These are phyloP conservation scores for Pascua sp. DNA, from an alignment of 1,284 basidiomycete species.

Conservation along the genomic window DNA sequence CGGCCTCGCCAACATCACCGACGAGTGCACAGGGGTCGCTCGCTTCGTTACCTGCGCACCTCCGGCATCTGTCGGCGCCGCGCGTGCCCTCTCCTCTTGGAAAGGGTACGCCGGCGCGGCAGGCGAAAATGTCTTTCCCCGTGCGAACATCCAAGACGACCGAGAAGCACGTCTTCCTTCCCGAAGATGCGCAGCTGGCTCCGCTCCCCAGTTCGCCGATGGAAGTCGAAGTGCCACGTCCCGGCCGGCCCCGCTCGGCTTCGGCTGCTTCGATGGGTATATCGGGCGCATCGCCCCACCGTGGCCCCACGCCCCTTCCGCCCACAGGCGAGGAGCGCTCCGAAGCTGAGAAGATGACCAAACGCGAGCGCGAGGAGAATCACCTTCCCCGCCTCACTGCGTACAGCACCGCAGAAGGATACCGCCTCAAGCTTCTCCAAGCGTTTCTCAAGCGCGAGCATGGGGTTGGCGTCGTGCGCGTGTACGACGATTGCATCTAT, in stretches of 20 bases:
- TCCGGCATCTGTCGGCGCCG: conserved; percentile 43
- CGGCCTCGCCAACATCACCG: conserved; percentile 17
- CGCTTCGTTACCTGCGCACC: conserved; percentile 43
- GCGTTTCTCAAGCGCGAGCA: conserved; percentile 89
- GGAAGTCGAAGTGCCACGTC: conserved; percentile 22
- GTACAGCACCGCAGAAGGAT: conserved; percentile 78
- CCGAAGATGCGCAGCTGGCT: conserved; percentile 84
- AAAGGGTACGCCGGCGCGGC: conserved; percentile 43
- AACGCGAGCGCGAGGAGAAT: conserved; percentile 67
- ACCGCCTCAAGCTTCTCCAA: conserved; percentile 70
- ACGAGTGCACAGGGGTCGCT: conserved; percentile 16
- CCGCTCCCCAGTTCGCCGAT: conserved; percentile 56
- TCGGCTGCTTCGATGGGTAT: neutral
- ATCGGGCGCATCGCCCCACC: neutral
- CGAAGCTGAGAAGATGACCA: conserved; percentile 56
- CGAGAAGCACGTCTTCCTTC: conserved; percentile 85
- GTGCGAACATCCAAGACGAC: conserved; percentile 84
- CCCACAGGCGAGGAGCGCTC: conserved; percentile 35
- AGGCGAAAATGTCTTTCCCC: conserved; percentile 50
- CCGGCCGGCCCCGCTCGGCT: conserved; percentile 3
- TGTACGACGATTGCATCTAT: conserved; percentile 91
- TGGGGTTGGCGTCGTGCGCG: conserved; percentile 73
- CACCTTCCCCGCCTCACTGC: conserved; percentile 76
- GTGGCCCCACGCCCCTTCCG: neutral
- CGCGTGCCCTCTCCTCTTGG: conserved; percentile 47